Conservation (phyloP, 768 basidiomycete genomes). For the Melanogaster broomeanus region DNA sequence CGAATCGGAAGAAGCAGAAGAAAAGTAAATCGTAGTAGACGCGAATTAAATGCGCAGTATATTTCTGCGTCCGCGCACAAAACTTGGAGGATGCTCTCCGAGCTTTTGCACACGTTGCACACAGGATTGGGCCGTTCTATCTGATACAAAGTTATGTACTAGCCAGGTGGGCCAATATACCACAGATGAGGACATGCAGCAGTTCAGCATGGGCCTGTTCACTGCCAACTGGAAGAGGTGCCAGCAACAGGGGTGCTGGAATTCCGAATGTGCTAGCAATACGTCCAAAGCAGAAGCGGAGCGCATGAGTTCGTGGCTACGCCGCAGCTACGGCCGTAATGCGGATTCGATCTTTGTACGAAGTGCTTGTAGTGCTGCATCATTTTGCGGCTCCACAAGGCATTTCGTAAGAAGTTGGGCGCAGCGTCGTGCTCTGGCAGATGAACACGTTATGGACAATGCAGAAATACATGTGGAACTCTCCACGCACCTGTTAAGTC, state of each 20-base stretch:
- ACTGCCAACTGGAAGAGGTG: background rate
- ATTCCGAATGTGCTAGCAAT: background rate
- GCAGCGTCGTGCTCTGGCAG: constrained; percentile 29
- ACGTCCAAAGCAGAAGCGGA: background rate
- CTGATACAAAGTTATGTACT: background rate
- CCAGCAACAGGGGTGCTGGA: background rate
- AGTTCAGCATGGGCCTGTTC: background rate
- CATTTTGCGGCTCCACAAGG: constrained; percentile 18
- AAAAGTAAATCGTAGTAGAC: constrained; percentile 31
- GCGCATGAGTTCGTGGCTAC: no score
- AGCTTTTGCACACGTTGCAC: no score
- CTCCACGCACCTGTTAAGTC: constrained; percentile 48
- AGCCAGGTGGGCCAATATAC: background rate
- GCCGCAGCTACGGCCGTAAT: constrained; percentile 9
- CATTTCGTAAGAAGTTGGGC: constrained; percentile 28
- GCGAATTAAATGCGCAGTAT: background rate
- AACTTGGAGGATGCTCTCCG: no score
- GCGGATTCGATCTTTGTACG: constrained; percentile 12
- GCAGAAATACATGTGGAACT: background rate
- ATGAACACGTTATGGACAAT: background rate
- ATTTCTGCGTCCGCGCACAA: background rate
- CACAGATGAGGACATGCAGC: no score
- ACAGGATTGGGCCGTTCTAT: no score
- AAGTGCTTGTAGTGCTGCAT: constrained; percentile 21
- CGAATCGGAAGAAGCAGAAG: constrained; percentile 48